Evolutionary conservation across 768 basidiomycete genomes (phyloP), one percentile per base, ranked within the genome.

Genomic region (Imleria badia): DNA sequence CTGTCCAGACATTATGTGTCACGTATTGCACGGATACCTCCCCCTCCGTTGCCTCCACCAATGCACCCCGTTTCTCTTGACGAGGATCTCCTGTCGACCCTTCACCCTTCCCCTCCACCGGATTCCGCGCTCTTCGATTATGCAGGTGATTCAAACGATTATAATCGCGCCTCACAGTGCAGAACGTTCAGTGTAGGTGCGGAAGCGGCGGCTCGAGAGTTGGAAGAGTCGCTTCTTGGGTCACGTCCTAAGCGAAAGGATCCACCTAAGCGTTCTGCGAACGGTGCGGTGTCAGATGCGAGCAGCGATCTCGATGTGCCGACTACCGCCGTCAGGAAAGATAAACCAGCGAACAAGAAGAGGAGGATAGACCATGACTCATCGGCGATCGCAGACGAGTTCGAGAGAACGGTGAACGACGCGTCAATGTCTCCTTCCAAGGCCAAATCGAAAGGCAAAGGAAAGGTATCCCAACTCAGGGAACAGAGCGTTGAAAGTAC

Each of bases 401-500:
- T 79, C 38, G 81, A 83, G 56, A 70, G 73, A 26, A 69, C 76
- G 15, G 58, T 77, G 15, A 70, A 70, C 23, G 72, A 75, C 30
- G 73, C 73, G 29, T 66, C 74, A 8, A 48, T 73, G 13, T 73
- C 79, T 29, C 70, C 73, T 39, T 51, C 55, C 55, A 69, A 66
- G 62, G 47, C 70, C 19, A 71, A 72, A 45, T 67, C 75, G 13
- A 86, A 81, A 61, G 75, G 73, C 29, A 86, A 84, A 66, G 79
- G 80, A 29, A 84, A 81, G 60, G 73, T 75, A 15, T 62, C 69
- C 45, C 73, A 59, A 45, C 68, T 76, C 45, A 78, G 83, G 40
- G 86, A 85, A 58, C 74, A 74, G 43, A 85, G 82, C 54, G 74
- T 79, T 36, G 88, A 89, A 56, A 85, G 82, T 60, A 66, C 78